phyloP scores from a whole-genome alignment of 2,329 filamentous ascomycete genomes.

The Talaromyces sp. region DNA sequence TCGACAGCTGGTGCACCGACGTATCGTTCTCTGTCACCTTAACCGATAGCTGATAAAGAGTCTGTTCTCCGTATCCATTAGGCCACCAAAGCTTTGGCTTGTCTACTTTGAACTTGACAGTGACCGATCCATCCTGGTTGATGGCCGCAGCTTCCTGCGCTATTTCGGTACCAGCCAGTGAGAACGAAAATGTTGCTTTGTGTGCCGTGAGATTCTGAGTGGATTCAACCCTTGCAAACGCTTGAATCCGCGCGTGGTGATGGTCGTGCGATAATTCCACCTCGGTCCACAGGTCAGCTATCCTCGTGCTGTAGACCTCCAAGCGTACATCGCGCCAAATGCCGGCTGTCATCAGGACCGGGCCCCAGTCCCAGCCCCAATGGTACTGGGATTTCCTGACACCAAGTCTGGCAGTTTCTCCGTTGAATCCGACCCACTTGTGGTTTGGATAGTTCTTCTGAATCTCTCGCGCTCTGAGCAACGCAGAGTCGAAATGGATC shows the following conservation, averaged over 20 bases:
- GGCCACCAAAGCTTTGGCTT: slow-evolving; percentile 56
- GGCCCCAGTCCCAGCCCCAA: slow-evolving; percentile 70
- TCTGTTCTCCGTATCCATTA: slow-evolving; percentile 53
- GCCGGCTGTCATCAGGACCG: slow-evolving; percentile 56
- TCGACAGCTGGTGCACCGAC: slow-evolving; percentile 40
- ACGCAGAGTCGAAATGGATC: slow-evolving; percentile 46
- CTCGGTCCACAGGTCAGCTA: slow-evolving; percentile 48
- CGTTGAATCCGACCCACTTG: slow-evolving; percentile 43
- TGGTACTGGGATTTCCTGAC: slow-evolving; percentile 65
- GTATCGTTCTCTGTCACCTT: slow-evolving; percentile 37
- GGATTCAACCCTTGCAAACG: slow-evolving; percentile 33
- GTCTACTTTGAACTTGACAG: slow-evolving; percentile 14
- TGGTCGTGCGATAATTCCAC: slow-evolving; percentile 35
- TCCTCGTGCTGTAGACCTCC: slow-evolving; percentile 7
- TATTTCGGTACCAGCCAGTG: slow-evolving; percentile 10
- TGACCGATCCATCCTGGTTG: neutral
- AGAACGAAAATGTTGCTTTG: slow-evolving; percentile 7
- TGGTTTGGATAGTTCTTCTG: slow-evolving; percentile 39
- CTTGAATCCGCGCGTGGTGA: slow-evolving; percentile 31
- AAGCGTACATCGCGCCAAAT: slow-evolving; percentile 46
- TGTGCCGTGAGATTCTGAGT: slow-evolving; percentile 14
- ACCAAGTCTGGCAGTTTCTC: slow-evolving; percentile 40
- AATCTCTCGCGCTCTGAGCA: slow-evolving; percentile 41
- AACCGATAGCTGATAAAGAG: slow-evolving; percentile 49
- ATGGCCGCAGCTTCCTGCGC: slow-evolving; percentile 37